Base-by-base conservation (phyloP, 1,139 yeast genomes). In the Nakaseomyces glabratus region DNA sequence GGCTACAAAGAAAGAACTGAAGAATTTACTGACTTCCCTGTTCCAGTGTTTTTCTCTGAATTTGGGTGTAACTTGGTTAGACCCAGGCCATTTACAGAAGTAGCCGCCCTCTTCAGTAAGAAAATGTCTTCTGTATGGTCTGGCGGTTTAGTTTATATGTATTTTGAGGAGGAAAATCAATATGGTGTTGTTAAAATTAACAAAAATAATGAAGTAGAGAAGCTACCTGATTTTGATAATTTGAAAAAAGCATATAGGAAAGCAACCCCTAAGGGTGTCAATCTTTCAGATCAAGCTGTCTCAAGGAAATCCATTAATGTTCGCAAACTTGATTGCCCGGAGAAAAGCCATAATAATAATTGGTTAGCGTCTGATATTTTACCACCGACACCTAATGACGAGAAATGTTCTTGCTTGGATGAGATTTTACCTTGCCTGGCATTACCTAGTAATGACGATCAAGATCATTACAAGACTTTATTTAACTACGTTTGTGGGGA, bases 61-160 rank as follows among this genome's bases (percentile, higher is more conserved):
- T 74, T 68, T 58, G 81, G 81, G 5, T 75, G 82, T 51, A 74
- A 74, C 46, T 22, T 52, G 3, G 61, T 65, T 12, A 57, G 65
- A 37, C 78, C 78, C 17, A 60, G 81, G 35, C 79, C 79, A 1
- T 74, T 74, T 45, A 72, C 78, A 25, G 95, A 82, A 59, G 76
- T 82, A 34, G 73, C 65, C 24, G 70, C 82, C 28, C 54, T 79
- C 16, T 79, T 66, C 61, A 65, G 76, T 28, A 57, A 65, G 37
- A 65, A 76, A 35, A 79, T 80, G 90, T 70, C 82, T 24, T 73
- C 68, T 40, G 85, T 81, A 34, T 84, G 94, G 93, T 82, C 94
- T 29, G 95, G 95, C 46, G 95, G 94, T 51, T 74, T 84, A 52
- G 94, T 79, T 21, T 84, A 82, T 66, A 81, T 82, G 93, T 84